Base-by-base conservation (phyloP, 2,329 filamentous ascomycete species). In the Aspergillus phoenicis region DNA sequence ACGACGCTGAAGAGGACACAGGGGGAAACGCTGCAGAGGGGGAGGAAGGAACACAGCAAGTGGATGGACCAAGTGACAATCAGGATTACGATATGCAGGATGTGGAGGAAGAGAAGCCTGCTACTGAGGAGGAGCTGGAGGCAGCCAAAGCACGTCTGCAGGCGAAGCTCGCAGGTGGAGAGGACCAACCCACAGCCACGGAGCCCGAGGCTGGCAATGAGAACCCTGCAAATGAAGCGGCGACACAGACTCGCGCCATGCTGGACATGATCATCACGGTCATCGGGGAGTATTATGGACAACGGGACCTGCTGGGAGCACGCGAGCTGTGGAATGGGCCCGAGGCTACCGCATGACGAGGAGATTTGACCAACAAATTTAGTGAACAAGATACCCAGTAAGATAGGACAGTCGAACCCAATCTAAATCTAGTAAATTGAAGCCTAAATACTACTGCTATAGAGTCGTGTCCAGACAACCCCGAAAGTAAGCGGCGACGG, bases 231-330 rank as follows among this genome's bases (percentile, higher is more conserved):
- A 59, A 71, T 60, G 60, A 70, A 70, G 53, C 65, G 36, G 58
- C 57, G 13, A 66, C 66, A 52, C 69, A 76, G 60, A 73, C 70
- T 17, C 82, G 85, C 28, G 89, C 87, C n/a, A 93, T 92, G 43
- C 82, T 97, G 36, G 93, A 96, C 77, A 96, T 96, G 91, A 91
- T 97, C 57, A 81, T 97, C 67, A 95, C 91, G 0, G 84, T 97
- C 38, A 89, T 90, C 52, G 93, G 92, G 68, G 93, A 97, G 77
- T 87, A 91, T 66, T 98, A 93, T 77, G 93, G 94, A 1, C 94
- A 98, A 77, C 84, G 89, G 65, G 94, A 98, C 75, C 77, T 97
- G 64, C 83, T 97, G 52, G 87, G 90, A 69, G 90, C 89, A 63
- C 85, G 92, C 60, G 85, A 89, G 61, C 61, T 77, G 17, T 86